A percentile compares a stretch with the other conserved stretches of the same genome.
Evolutionary conservation across 164 flowering plant genomes (phyloP).

Genomic region (Paratinospora sagittata): DNA sequence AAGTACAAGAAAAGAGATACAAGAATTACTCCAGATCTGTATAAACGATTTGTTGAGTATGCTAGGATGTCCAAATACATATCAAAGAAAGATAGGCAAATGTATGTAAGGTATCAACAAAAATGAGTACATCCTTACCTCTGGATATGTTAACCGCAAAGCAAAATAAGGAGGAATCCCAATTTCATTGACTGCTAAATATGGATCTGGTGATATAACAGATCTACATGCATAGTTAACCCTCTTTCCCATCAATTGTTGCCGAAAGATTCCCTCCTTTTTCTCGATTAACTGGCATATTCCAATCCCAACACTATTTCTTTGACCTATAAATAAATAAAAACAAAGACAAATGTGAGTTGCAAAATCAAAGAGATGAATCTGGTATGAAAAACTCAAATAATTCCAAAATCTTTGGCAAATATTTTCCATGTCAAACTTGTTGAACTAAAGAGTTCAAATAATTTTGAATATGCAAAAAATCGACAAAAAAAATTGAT

Average conservation of each 20-base stretch:
- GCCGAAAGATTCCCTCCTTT: constrained; percentile 92
- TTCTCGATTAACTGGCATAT: constrained; percentile 85
- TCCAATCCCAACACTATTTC: constrained; percentile 38
- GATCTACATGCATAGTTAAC: constrained; percentile 96
- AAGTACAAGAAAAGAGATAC: neutral
- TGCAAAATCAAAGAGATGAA: too few relatives aligned
- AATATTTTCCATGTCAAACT: too few relatives aligned
- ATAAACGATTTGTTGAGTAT: neutral
- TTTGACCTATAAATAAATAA: constrained; percentile 32
- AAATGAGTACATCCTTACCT: constrained; percentile 38
- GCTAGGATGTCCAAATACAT: neutral
- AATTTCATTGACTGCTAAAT: constrained; percentile 92
- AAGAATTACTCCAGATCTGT: neutral
- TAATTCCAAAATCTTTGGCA: too few relatives aligned
- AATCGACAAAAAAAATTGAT: too few relatives aligned
- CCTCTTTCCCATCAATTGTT: constrained; percentile 99
- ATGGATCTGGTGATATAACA: constrained; percentile 98
- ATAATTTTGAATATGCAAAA: too few relatives aligned
- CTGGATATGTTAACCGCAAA: constrained; percentile 81
- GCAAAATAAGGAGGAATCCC: constrained; percentile 96
- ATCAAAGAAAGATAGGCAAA: neutral
- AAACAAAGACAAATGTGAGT: too few relatives aligned
- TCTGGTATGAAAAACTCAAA: too few relatives aligned
- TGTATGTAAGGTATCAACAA: neutral
- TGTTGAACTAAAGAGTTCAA: too few relatives aligned